Evolutionary conservation across 1,284 basidiomycete species (phyloP).

Genomic region (Thelephora terrestris): DNA sequence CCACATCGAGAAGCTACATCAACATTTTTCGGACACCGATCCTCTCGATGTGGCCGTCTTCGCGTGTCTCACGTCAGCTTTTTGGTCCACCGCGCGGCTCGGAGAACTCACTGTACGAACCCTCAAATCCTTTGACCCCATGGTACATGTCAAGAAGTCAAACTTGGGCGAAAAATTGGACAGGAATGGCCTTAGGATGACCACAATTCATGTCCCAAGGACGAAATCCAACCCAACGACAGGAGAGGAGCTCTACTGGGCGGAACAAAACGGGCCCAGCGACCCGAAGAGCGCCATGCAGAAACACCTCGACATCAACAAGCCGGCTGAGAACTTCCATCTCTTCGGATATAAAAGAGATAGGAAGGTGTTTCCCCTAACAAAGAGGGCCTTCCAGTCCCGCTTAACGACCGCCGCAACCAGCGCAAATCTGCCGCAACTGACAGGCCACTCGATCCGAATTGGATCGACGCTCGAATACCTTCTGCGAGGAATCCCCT

Average conservation of each 20-base stretch:
- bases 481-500: neutral
- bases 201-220: too few species aligned
- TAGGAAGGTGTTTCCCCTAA: constrained; percentile 1
- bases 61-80: constrained; percentile 3
- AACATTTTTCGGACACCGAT: neutral
- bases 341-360: constrained; percentile 2
- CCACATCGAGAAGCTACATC: constrained; percentile 2
- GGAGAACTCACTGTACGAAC: constrained; percentile 1
- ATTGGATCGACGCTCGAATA: neutral
- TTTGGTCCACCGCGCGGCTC: neutral
- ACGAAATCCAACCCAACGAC: constrained; percentile 1
- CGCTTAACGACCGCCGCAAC: neutral
- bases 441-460: neutral
- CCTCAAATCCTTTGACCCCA: neutral
- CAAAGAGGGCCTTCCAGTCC: neutral
- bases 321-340: neutral
- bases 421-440: neutral
- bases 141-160: neutral
- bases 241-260: constrained; percentile 7
- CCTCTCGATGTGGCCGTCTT: constrained; percentile 4
- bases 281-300: constrained; percentile 1
- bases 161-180: neutral
- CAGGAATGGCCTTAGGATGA: neutral
- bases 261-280: neutral
- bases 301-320: constrained; percentile 5